A percentile compares a stretch with the other conserved stretches of the same genome.
Evolutionary conservation across 176 grass and related monocot species (phyloP).

Genomic region (Bothriochloa decipiens): DNA sequence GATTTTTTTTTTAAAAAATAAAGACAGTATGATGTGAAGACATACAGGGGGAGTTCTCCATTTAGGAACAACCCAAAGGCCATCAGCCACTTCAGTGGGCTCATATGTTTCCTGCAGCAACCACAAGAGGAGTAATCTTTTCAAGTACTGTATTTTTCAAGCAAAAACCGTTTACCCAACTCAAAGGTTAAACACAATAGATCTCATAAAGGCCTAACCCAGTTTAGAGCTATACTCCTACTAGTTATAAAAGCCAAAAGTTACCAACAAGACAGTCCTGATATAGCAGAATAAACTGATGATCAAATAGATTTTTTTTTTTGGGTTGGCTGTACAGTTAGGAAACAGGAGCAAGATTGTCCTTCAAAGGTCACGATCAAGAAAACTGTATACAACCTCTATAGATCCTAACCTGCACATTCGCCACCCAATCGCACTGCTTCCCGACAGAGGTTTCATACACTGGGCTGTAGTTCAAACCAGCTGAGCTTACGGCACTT

Average conservation of each 20-base stretch:
- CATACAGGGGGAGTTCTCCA: slow-evolving; percentile 83
- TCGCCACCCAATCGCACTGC: slow-evolving; percentile 69
- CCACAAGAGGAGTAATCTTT: slow-evolving; percentile 4
- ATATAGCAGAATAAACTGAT: not conserved
- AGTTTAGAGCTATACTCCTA: not conserved
- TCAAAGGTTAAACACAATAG: not conserved
- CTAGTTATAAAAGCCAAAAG: not conserved
- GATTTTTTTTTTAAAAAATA: not conserved
- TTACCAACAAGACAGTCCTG: not conserved
- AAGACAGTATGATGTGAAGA: slow-evolving; percentile 19
- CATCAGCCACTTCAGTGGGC: slow-evolving; percentile 67
- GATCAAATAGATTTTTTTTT: not conserved
- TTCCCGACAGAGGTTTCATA: slow-evolving; percentile 73
- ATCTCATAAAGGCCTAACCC: not conserved
- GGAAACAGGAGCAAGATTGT: not conserved
- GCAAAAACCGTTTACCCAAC: not conserved
- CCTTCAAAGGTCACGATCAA: not conserved
- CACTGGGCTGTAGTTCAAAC: slow-evolving; percentile 65
- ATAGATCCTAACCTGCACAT: slow-evolving; percentile 56
- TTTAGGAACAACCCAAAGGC: slow-evolving; percentile 92
- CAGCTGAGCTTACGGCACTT: slow-evolving; percentile 56
- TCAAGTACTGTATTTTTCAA: slow-evolving; percentile 21
- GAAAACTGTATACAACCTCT: not conserved
- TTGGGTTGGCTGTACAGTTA: not conserved
- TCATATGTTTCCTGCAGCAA: slow-evolving; percentile 64